Evolutionary conservation across 441 rosid genomes (phyloP).

Genomic region (Populus hybrid): DNA sequence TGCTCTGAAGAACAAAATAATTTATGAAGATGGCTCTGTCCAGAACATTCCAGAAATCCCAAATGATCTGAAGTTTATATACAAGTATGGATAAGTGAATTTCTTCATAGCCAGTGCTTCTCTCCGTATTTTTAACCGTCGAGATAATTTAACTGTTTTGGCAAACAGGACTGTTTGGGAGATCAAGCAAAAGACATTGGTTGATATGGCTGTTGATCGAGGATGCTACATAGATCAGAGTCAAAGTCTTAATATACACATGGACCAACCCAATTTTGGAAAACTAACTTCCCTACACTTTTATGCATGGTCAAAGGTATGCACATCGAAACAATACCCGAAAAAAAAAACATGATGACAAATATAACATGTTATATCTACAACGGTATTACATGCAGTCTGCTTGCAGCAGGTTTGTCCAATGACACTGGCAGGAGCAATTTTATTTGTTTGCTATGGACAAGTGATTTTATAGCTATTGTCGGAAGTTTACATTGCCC

Average conservation of each 20-base stretch:
- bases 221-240: slow-evolving; percentile 93
- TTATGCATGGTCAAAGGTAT: slow-evolving; percentile 86
- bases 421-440: too few species aligned
- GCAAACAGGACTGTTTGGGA: slow-evolving; percentile 86
- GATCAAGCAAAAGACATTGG: slow-evolving; percentile 85
- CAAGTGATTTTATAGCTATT: not conserved
- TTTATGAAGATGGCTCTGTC: slow-evolving; percentile 70
- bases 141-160: slow-evolving; percentile 10
- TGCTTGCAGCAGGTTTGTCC: too few species aligned
- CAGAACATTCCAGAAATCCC: slow-evolving; percentile 71
- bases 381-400: not conserved
- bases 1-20: slow-evolving; percentile 63
- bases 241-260: slow-evolving; percentile 86
- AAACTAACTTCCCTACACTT: slow-evolving; percentile 85
- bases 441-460: too few species aligned
- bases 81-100: slow-evolving; percentile 47
- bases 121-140: not conserved
- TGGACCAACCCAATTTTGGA: slow-evolving; percentile 85
- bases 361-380: not conserved
- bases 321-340: not conserved
- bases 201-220: slow-evolving; percentile 91
- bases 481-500: not conserved
- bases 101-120: not conserved
- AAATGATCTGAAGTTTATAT: slow-evolving; percentile 62
- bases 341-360: too few species aligned